phyloP scores from a whole-genome alignment of 108 stramenopile species.

The Stephanodiscus minutulus region DNA sequence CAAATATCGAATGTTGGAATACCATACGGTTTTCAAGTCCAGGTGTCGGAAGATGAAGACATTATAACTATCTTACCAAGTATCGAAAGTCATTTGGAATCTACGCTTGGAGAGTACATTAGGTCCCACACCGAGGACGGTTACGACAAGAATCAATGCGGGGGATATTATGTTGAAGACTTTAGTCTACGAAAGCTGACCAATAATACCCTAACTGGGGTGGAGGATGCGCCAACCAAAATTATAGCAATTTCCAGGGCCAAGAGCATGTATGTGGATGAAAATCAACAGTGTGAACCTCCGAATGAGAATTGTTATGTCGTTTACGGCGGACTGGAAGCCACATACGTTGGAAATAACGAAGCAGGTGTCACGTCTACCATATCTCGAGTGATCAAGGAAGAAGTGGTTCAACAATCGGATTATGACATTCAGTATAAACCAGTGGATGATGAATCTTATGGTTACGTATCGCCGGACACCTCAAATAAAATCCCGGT shows the following conservation, averaged over 20 bases:
- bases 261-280: slow-evolving; percentile 14
- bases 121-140: slow-evolving; percentile 17
- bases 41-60: neutral
- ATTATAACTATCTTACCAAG: slow-evolving; percentile 17
- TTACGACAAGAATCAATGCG: slow-evolving; percentile 10
- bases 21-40: slow-evolving; percentile 25
- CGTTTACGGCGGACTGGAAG: slow-evolving; percentile 20
- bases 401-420: slow-evolving; percentile 6
- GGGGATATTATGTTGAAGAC: slow-evolving; percentile 23
- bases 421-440: neutral
- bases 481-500: neutral
- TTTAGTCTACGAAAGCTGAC: slow-evolving; percentile 16
- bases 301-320: slow-evolving; percentile 11
- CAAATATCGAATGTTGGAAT: slow-evolving; percentile 14
- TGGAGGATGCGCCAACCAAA: slow-evolving; percentile 13
- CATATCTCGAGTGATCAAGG: slow-evolving; percentile 22
- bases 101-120: slow-evolving; percentile 10
- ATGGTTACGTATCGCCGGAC: neutral
- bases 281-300: slow-evolving; percentile 10
- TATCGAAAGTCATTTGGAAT: slow-evolving; percentile 15
- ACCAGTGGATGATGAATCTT: neutral
- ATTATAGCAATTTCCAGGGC: slow-evolving; percentile 14
- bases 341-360: slow-evolving; percentile 31
- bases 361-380: slow-evolving; percentile 30
- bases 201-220: neutral